phyloP scores from a whole-genome alignment of 208 protist species.

The Angomonas ambiguus region DNA sequence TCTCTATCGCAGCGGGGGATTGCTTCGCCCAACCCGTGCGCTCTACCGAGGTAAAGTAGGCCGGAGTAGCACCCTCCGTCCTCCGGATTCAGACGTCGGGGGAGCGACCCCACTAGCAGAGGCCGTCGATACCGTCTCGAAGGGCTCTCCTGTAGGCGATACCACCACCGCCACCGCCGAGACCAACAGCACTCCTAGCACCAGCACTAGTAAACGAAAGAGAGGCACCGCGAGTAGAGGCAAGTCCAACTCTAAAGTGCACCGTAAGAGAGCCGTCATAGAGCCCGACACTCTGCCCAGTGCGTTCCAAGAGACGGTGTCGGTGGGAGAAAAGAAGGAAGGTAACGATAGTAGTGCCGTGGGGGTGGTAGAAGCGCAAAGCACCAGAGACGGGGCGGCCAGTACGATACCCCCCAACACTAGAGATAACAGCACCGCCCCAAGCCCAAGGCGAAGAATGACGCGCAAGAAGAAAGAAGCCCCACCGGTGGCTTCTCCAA shows the following conservation, averaged over 20 bases:
- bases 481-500: neutral
- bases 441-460: neutral
- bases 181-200: neutral
- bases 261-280: constrained; percentile 1
- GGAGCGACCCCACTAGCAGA: neutral
- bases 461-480: neutral
- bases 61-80: neutral
- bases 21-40: neutral
- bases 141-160: neutral
- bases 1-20: neutral
- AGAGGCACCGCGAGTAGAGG: neutral
- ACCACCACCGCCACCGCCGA: neutral
- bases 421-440: neutral
- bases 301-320: neutral
- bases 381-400: neutral
- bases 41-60: neutral
- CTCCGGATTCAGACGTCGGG: neutral
- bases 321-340: no score
- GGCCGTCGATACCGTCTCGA: neutral
- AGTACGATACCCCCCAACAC: no score
- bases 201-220: neutral
- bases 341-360: no score
- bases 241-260: constrained; percentile 1
- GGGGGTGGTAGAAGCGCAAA: neutral
- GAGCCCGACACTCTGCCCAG: neutral